A percentile compares a stretch with the other conserved stretches of the same genome.
These are phyloP conservation scores for Pseudogymnoascus sp. DNA, from an alignment of 2,329 filamentous ascomycete species.

Conservation along the genomic window DNA sequence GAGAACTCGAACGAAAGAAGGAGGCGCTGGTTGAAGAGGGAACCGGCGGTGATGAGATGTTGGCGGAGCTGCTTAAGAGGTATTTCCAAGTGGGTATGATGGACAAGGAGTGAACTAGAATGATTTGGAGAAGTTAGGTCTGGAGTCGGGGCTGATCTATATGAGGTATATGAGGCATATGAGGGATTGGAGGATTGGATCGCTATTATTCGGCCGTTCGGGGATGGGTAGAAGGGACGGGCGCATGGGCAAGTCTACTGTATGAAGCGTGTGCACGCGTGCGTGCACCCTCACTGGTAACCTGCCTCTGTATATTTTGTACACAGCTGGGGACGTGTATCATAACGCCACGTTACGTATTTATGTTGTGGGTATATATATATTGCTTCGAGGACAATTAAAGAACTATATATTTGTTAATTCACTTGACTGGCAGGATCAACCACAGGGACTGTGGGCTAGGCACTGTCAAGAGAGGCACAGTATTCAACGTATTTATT, in stretches of 20 bases:
- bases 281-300: not conserved
- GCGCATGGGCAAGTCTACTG: not conserved
- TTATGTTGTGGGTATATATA: conserved; percentile 1
- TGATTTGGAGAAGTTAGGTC: not conserved
- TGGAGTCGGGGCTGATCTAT: not conserved
- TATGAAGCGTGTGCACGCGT: not conserved
- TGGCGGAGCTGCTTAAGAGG: conserved; percentile 5
- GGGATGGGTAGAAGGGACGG: not conserved
- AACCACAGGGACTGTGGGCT: not conserved
- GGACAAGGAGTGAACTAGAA: not conserved
- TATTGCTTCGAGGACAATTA: not conserved
- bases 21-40: conserved; percentile 3
- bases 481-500: not conserved
- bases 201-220: not conserved
- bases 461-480: no score
- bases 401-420: not conserved
- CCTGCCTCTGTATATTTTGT: not conserved
- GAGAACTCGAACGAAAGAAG: conserved; percentile 5
- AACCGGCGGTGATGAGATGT: conserved; percentile 1
- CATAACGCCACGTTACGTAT: conserved; percentile 6
- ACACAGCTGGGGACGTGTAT: not conserved
- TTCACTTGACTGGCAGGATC: not conserved
- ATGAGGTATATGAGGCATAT: not conserved
- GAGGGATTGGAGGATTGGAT: not conserved
- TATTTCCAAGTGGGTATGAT: conserved; percentile 7